phyloP scores from a whole-genome alignment of 140 eudicot genomes.

The Senecio squalidus region DNA sequence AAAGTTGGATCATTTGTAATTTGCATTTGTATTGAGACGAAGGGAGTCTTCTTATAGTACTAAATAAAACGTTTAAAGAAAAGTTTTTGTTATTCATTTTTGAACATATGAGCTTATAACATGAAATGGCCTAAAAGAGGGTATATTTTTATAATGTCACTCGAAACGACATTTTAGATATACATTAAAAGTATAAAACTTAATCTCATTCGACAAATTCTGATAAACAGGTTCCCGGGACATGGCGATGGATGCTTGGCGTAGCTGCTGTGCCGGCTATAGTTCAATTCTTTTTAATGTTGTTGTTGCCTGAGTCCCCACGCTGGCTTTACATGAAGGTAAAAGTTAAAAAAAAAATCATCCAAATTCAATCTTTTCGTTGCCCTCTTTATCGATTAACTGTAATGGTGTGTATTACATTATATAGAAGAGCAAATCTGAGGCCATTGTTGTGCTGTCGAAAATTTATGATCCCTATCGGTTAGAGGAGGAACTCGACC shows the following conservation, averaged over 20 bases:
- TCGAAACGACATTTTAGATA: too few species aligned
- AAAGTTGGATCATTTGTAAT: too few species aligned
- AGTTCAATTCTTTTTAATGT: constrained; percentile 71
- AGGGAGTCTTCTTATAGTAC: constrained; percentile 9
- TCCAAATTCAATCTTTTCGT: neutral
- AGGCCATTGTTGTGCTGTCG: constrained; percentile 79
- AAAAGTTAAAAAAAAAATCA: neutral
- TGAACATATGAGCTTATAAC: constrained; percentile 5
- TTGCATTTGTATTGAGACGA: constrained; percentile 12
- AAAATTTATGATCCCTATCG: constrained; percentile 81
- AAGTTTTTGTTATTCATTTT: constrained; percentile 3
- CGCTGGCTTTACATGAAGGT: constrained; percentile 99
- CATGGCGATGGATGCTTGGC: constrained; percentile 99
- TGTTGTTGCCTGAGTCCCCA: constrained; percentile 88
- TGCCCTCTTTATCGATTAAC: neutral
- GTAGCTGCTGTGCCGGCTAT: constrained; percentile 87
- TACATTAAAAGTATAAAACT: neutral
- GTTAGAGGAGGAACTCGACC: constrained; percentile 78
- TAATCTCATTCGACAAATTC: neutral
- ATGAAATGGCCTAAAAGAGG: neutral
- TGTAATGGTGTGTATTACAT: neutral
- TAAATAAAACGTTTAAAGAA: neutral
- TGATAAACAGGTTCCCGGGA: constrained; percentile 74
- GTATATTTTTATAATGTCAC: neutral
- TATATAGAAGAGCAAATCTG: constrained; percentile 66